Evolutionary conservation across 805 yeast genomes (phyloP).

Genomic region (Cyberlindnera bimundalis): DNA sequence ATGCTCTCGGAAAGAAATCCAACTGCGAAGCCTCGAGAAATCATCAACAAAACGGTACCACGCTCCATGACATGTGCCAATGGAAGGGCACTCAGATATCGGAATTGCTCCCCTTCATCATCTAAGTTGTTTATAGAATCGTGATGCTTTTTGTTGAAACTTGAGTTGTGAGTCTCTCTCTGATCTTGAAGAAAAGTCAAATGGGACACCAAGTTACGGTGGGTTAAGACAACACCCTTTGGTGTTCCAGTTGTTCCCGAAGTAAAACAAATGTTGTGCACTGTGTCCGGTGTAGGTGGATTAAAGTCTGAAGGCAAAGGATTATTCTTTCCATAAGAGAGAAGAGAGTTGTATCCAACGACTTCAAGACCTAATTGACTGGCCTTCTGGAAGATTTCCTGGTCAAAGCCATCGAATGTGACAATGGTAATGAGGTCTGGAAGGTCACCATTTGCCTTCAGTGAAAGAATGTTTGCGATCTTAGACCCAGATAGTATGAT

Average conservation of each 20-base stretch:
- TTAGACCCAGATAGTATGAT: conserved; percentile 50
- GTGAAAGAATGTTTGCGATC: conserved; percentile 40
- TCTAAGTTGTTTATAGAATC: conserved; percentile 1
- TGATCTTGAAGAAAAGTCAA: conserved; percentile 25
- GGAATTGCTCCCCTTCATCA: conserved; percentile 4
- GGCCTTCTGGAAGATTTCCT: neutral
- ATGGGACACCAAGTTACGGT: conserved; percentile 40
- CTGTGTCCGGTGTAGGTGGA: conserved; percentile 34
- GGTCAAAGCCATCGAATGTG: conserved; percentile 29
- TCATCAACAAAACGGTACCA: conserved; percentile 36
- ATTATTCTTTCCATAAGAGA: conserved; percentile 30
- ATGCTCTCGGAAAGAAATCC: conserved; percentile 31
- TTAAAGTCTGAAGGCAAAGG: conserved; percentile 28
- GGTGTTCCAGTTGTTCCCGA: conserved; percentile 68
- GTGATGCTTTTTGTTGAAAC: conserved; percentile 23
- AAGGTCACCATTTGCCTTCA: conserved; percentile 22
- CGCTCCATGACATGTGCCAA: conserved; percentile 57
- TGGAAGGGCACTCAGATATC: conserved; percentile 38
- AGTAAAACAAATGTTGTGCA: conserved; percentile 54
- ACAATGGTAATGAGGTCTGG: conserved; percentile 36
- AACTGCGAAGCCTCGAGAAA: conserved; percentile 35
- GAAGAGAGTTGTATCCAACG: conserved; percentile 3
- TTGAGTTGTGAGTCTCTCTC: conserved; percentile 30
- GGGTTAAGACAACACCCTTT: conserved; percentile 55
- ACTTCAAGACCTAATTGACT: conserved; percentile 24